Evolutionary conservation across 805 yeast genomes (phyloP).

Genomic region (Barnettozyma pratensis): DNA sequence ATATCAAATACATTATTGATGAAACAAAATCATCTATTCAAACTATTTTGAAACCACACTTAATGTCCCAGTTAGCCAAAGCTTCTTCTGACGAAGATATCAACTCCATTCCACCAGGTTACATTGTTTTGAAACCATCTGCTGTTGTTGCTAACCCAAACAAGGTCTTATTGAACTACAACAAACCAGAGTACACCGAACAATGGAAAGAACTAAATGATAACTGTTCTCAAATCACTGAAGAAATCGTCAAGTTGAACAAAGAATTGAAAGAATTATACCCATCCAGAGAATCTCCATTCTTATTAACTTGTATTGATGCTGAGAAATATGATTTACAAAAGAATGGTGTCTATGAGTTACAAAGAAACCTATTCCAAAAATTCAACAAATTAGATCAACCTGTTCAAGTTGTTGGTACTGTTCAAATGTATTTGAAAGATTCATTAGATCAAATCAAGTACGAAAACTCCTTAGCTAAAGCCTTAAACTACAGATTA

Average conservation of each 20-base stretch:
- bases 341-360: conserved; percentile 76
- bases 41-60: conserved; percentile 65
- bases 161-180: conserved; percentile 57
- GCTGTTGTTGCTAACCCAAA: conserved; percentile 81
- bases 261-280: conserved; percentile 39
- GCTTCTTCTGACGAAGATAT: conserved; percentile 40
- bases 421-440: conserved; percentile 86
- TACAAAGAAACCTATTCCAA: conserved; percentile 76
- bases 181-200: conserved; percentile 44
- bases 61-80: conserved; percentile 39
- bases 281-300: conserved; percentile 66
- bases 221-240: conserved; percentile 61
- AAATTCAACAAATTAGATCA: conserved; percentile 58
- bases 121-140: conserved; percentile 90
- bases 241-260: conserved; percentile 51
- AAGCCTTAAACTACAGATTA: conserved; percentile 54
- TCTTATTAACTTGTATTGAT: conserved; percentile 75
- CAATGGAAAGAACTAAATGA: conserved; percentile 55
- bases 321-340: conserved; percentile 90
- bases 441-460: conserved; percentile 60
- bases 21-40: conserved; percentile 65
- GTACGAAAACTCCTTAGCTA: conserved; percentile 61
- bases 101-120: conserved; percentile 81
- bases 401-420: conserved; percentile 75
- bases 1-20: conserved; percentile 51